A percentile compares a stretch with the other conserved stretches of the same genome.
phyloP scores from a whole-genome alignment of 805 yeast species.

The Candida koratica region DNA sequence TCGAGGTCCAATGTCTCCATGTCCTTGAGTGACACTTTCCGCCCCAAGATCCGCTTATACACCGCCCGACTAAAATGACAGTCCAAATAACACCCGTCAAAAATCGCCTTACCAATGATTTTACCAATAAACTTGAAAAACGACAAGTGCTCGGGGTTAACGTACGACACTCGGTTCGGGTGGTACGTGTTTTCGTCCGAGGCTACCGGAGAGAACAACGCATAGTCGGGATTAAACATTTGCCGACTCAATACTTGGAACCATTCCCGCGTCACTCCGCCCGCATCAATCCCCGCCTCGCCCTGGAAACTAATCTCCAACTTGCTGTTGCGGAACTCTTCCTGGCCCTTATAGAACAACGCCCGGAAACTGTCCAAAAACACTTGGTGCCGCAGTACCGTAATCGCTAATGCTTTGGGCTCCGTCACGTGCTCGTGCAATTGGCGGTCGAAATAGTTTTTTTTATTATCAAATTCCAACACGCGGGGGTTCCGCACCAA shows the following conservation, averaged over 20 bases:
- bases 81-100: slow-evolving; percentile 79
- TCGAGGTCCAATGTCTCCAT: slow-evolving; percentile 92
- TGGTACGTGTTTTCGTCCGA: slow-evolving; percentile 92
- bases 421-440: slow-evolving; percentile 51
- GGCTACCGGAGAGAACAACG: slow-evolving; percentile 84
- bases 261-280: slow-evolving; percentile 98
- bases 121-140: slow-evolving; percentile 94
- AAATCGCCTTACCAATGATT: slow-evolving; percentile 90
- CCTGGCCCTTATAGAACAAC: slow-evolving; percentile 70
- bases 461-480: slow-evolving; percentile 90
- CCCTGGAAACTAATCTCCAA: slow-evolving; percentile 83
- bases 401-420: slow-evolving; percentile 52
- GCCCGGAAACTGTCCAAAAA: slow-evolving; percentile 87
- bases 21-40: slow-evolving; percentile 80
- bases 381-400: slow-evolving; percentile 83
- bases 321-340: slow-evolving; percentile 67
- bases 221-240: slow-evolving; percentile 95
- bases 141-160: slow-evolving; percentile 88
- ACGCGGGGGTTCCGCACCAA: slow-evolving; percentile 84
- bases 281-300: slow-evolving; percentile 96
- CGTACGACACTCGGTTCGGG: slow-evolving; percentile 88
- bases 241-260: slow-evolving; percentile 89
- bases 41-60: slow-evolving; percentile 79
- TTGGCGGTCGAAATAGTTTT: slow-evolving; percentile 75
- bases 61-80: slow-evolving; percentile 95